Evolutionary conservation across 495 filamentous ascomycete species (phyloP).

Genomic region (Podospora comata): DNA sequence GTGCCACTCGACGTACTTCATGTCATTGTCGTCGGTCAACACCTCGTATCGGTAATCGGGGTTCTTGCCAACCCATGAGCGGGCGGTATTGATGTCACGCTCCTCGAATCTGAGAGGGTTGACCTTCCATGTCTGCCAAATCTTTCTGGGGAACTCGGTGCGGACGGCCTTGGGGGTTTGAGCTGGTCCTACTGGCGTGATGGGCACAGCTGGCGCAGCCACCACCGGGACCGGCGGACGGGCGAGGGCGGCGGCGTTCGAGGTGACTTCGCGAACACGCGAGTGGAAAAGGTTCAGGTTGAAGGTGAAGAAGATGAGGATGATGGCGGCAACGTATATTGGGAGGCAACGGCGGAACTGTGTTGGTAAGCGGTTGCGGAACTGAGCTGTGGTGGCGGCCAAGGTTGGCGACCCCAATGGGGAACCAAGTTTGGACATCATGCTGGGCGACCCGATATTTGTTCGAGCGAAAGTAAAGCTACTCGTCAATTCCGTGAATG

Average conservation of each 20-base stretch:
- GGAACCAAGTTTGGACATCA: slow-evolving; percentile 39
- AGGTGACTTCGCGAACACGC: slow-evolving; percentile 18
- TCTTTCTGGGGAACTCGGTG: slow-evolving; percentile 38
- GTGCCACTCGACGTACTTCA: slow-evolving; percentile 57
- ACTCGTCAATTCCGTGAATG: not conserved
- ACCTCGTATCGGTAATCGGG: slow-evolving; percentile 61
- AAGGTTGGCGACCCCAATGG: slow-evolving; percentile 40
- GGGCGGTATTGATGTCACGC: slow-evolving; percentile 50
- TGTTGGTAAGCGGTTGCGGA: slow-evolving; percentile 37
- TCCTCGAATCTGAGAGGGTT: slow-evolving; percentile 56
- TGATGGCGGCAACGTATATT: slow-evolving; percentile 34
- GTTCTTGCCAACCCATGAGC: slow-evolving; percentile 58
- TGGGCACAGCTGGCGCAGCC: not conserved
- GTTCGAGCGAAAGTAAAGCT: not conserved
- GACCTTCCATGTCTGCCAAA: slow-evolving; percentile 69
- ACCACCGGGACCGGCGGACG: slow-evolving; percentile 9
- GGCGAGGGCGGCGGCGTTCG: not conserved
- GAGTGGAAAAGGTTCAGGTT: slow-evolving; percentile 41
- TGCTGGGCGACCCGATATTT: slow-evolving; percentile 19
- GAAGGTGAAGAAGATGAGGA: slow-evolving; percentile 42
- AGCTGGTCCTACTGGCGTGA: not conserved
- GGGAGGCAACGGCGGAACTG: slow-evolving; percentile 37
- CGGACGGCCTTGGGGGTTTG: slow-evolving; percentile 18
- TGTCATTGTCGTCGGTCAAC: slow-evolving; percentile 59
- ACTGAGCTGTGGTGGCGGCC: slow-evolving; percentile 35